Percentiles rank a stretch among this genome's conserved stretches.
Evolutionary conservation across 495 filamentous ascomycete genomes (phyloP).

Genomic region (Aspergillus campestris): DNA sequence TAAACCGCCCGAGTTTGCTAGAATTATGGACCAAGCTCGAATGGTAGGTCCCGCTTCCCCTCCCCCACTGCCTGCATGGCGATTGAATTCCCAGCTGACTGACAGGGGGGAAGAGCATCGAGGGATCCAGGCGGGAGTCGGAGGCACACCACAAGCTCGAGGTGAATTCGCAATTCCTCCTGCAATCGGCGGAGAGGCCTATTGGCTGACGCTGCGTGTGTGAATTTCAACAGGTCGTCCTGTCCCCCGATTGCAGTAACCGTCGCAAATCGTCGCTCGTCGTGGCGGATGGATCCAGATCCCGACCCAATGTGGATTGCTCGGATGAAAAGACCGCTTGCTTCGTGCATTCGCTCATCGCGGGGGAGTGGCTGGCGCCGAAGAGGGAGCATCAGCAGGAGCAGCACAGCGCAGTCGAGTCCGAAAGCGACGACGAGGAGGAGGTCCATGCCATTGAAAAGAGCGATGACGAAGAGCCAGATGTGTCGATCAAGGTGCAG

Average conservation of each 20-base stretch:
- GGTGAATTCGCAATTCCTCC: not conserved
- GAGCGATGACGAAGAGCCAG: conserved; percentile 16
- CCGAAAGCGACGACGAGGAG: conserved; percentile 10
- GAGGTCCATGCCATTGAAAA: conserved; percentile 14
- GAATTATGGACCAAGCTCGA: too few relatives aligned
- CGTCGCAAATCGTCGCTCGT: conserved; percentile 83
- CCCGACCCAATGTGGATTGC: conserved; percentile 29
- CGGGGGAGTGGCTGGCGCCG: conserved; percentile 35
- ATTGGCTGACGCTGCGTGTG: not conserved
- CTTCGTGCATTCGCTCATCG: conserved; percentile 76
- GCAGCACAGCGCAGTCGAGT: conserved; percentile 23
- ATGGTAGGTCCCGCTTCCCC: too few relatives aligned
- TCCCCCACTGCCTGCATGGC: too few relatives aligned
- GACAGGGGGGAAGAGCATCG: too few relatives aligned
- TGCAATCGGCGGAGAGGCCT: too few relatives aligned
- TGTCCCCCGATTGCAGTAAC: conserved; percentile 60
- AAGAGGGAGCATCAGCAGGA: conserved; percentile 10
- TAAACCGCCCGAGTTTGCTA: too few relatives aligned
- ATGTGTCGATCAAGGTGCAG: conserved; percentile 30
- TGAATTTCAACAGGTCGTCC: conserved; percentile 51
- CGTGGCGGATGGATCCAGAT: conserved; percentile 39
- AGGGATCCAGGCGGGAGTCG: too few relatives aligned
- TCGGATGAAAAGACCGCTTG: conserved; percentile 56
- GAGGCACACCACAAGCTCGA: too few relatives aligned
- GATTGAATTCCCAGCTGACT: too few relatives aligned